phyloP scores from a whole-genome alignment of 495 filamentous ascomycete species.

The Penicillium lagena region DNA sequence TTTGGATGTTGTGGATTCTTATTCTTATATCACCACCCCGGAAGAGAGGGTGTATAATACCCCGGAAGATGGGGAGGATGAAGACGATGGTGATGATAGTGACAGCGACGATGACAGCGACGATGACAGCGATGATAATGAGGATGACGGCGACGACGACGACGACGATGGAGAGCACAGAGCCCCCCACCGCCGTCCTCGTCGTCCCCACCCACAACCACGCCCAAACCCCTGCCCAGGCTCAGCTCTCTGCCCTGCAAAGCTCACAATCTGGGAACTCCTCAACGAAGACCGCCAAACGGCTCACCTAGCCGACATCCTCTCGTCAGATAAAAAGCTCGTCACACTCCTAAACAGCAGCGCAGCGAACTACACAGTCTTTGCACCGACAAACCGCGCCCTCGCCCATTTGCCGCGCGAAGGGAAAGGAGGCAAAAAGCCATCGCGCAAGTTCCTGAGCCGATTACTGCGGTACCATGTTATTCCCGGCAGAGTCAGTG shows the following conservation, averaged over 20 bases:
- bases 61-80: neutral
- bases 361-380: slow-evolving; percentile 65
- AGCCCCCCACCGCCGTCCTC: slow-evolving; percentile 14
- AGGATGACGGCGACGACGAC: slow-evolving; percentile 7
- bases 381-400: slow-evolving; percentile 70
- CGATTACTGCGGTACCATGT: slow-evolving; percentile 73
- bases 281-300: slow-evolving; percentile 70
- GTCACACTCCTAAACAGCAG: slow-evolving; percentile 65
- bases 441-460: slow-evolving; percentile 44
- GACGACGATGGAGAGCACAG: slow-evolving; percentile 10
- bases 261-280: slow-evolving; percentile 70
- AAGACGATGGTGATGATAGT: slow-evolving; percentile 21
- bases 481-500: slow-evolving; percentile 54
- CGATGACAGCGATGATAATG: slow-evolving; percentile 32
- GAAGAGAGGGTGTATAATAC: neutral
- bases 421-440: slow-evolving; percentile 14
- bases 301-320: slow-evolving; percentile 63
- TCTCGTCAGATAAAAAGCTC: slow-evolving; percentile 65
- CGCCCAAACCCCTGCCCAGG: slow-evolving; percentile 13
- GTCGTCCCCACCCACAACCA: slow-evolving; percentile 10
- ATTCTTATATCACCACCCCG: neutral
- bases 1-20: neutral
- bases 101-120: slow-evolving; percentile 25
- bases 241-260: slow-evolving; percentile 28
- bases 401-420: slow-evolving; percentile 56